Base-by-base conservation (phyloP, 1,284 basidiomycete species). In the Polyporus tsugae region DNA sequence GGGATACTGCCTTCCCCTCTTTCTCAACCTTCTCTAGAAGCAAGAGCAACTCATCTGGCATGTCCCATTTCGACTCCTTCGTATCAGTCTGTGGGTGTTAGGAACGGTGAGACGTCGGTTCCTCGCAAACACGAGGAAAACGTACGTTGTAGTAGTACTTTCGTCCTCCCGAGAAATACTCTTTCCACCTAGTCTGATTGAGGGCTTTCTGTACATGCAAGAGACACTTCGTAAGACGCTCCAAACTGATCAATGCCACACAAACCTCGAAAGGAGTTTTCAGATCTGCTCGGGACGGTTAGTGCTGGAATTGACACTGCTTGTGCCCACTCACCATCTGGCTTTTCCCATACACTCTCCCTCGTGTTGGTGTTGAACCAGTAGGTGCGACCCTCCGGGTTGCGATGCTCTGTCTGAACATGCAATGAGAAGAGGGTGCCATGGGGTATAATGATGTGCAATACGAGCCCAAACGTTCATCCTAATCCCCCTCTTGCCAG, bases 1-100 rank as follows among this genome's bases (percentile, higher is more conserved):
- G 74, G 2, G 76, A 72, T 22, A 74, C 77, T 17, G 81, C 76
- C 64, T 80, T 85, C 64, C 81, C 80, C 69, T 95, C 93, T 74
- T 92, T 92, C 78, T 95, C 94, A 1, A 96, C 91, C 75, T 92
- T 91, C 77, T 95, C 92, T 62, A 96, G 85, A 19, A 96, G 80
- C 33, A 93, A 84, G 29, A 92, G 81, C 36, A 98, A 87, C 75
- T 97, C 95, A 65, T 94, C 90, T 25, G 96, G 96, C 87, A 97
- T 93, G 71, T 96, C 94, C 96, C 96, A 98, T 84, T 96, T 95
- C n/a, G 94, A 95, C 78, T 94, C 92, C 73, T 94, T 95, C 22
- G 88, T 85, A 62, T 92, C 91, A 38, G 91, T 93, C 93, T 95
- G 68, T 49, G 58, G 44, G 36, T 11, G 11, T 38, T 38, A 60